Percentiles rank a stretch among this genome's conserved stretches.
Evolutionary conservation across 768 basidiomycete species (phyloP).

Genomic region (Phanerochaete sordida): DNA sequence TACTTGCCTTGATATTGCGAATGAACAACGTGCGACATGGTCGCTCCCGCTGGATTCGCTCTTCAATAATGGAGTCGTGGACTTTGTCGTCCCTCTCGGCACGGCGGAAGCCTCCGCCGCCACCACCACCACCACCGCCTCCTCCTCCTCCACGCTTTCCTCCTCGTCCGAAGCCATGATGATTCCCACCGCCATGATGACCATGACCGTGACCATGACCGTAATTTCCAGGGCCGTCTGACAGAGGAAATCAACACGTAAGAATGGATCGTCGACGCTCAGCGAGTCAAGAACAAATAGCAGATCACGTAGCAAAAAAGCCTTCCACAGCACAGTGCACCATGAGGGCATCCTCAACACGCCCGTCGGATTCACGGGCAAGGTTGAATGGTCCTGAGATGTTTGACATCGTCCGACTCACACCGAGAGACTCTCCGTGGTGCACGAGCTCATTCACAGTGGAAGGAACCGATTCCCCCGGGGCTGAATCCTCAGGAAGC

Average conservation of each 20-base stretch:
- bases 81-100: slow-evolving; percentile 87
- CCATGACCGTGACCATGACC: slow-evolving; percentile 11
- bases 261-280: slow-evolving; percentile 11
- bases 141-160: slow-evolving; percentile 27
- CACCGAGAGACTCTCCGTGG: slow-evolving; percentile 12
- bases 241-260: slow-evolving; percentile 33
- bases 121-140: too few species aligned
- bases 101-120: slow-evolving; percentile 45
- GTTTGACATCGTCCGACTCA: slow-evolving; percentile 12
- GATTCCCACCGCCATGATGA: slow-evolving; percentile 36
- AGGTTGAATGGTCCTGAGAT: background rate
- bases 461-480: background rate
- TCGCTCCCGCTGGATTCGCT: slow-evolving; percentile 89
- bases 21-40: slow-evolving; percentile 96
- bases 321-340: background rate
- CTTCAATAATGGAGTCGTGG: slow-evolving; percentile 89
- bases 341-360: background rate
- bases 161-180: slow-evolving; percentile 27
- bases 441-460: slow-evolving; percentile 7
- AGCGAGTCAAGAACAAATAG: background rate
- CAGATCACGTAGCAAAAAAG: background rate
- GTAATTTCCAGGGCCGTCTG: slow-evolving; percentile 62
- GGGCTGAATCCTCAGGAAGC: slow-evolving; percentile 11
- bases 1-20: slow-evolving; percentile 95
- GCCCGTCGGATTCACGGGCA: background rate